Evolutionary conservation across 2,329 filamentous ascomycete species (phyloP).

Genomic region (Mycocentrospora acerina): DNA sequence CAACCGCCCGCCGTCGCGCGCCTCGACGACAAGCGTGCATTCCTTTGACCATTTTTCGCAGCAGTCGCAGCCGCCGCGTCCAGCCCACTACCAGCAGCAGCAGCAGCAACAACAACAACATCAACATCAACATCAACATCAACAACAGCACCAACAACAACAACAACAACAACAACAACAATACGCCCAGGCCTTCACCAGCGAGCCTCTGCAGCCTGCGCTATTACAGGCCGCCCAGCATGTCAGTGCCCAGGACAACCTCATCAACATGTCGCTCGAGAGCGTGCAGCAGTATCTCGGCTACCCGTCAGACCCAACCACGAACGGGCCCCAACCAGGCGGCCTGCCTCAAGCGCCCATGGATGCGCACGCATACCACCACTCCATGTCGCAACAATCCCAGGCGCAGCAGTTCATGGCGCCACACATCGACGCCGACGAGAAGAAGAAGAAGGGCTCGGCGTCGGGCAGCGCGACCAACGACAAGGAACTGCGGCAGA

Average conservation of each 20-base stretch:
- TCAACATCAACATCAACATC: conserved; percentile 23
- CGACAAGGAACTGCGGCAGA: conserved; percentile 75
- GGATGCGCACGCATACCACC: conserved; percentile 32
- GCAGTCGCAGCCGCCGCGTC: conserved; percentile 15
- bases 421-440: conserved; percentile 39
- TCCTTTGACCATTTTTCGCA: conserved; percentile 39
- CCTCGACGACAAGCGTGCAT: conserved; percentile 52
- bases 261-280: conserved; percentile 33
- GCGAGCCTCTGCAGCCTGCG: conserved; percentile 32
- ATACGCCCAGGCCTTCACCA: conserved; percentile 30
- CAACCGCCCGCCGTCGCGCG: conserved; percentile 50
- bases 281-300: conserved; percentile 37
- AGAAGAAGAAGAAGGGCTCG: conserved; percentile 57
- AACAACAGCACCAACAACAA: too few relatives aligned
- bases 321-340: conserved; percentile 16
- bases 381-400: conserved; percentile 25
- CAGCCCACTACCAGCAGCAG: conserved; percentile 11
- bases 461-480: conserved; percentile 74
- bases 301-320: conserved; percentile 26
- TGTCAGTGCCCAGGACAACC: conserved; percentile 36
- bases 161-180: conserved; percentile 30
- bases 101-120: conserved; percentile 15
- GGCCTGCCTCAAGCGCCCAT: conserved; percentile 26
- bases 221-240: conserved; percentile 41
- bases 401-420: conserved; percentile 30